Evolutionary conservation across 1,284 basidiomycete species (phyloP), one percentile per base, ranked within the genome.

Genomic region (Ganoderma meredithae): DNA sequence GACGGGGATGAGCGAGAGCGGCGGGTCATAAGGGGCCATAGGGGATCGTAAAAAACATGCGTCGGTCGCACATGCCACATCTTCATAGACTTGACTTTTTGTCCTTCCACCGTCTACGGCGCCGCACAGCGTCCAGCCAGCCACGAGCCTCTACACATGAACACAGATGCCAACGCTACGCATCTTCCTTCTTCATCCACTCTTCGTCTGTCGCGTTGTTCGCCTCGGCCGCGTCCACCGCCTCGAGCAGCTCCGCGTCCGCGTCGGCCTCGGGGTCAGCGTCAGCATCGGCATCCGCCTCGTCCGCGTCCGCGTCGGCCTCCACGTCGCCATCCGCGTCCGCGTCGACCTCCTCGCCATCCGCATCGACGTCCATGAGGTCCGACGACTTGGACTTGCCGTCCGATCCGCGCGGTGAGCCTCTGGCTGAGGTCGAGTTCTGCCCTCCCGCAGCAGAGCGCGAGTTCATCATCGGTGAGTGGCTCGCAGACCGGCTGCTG

Each of bases 171-270:
- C 58, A 9, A 25, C 53, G 22, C 71, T 67, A 76, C 52, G 72
- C 67, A 43, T 76, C 75, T 68, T 78, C 76, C 65, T 77, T 76
- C 74, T 77, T 77, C 68, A 76, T 39, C 75, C 73, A 77, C 73
- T 74, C 74, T 62, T 78, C 77, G 25, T 74, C 75, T 22, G 58
- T 67, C 62, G 70, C 72, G 61, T 76, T 72, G 68, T 77, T 78
- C 62, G 77, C 78, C 74, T 81, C 80, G 3, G 79, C 79, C 9
- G 80, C 80, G 65, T 81, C 80, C 22, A 80, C 79, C 12, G 80
- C 80, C 69, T 78, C 79, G 41, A 81, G 72, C 69, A 81, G 70
- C 67, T 81, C 80, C 43, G 77, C 79, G 12, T 80, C 80, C 6
- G 78, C 76, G 55, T 81, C 74, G 15, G 69, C 77, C 31, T 71